Conservation (phyloP, 441 rosid genomes). For the Oxalis stricta region DNA sequence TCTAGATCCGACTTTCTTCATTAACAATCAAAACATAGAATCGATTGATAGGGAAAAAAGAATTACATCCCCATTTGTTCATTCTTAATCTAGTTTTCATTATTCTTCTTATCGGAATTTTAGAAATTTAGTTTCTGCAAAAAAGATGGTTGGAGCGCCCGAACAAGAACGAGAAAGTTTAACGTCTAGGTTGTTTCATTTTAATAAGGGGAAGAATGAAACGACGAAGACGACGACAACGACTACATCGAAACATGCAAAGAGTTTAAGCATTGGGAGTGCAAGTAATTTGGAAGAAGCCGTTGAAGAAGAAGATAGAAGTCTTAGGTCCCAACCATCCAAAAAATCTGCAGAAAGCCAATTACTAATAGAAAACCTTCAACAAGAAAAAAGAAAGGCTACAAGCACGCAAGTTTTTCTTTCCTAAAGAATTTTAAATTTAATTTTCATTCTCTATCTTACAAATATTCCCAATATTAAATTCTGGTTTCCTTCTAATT, state of each 20-base stretch:
- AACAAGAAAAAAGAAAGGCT: slow-evolving; percentile 26
- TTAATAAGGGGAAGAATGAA: slow-evolving; percentile 26
- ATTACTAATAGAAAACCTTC: slow-evolving; percentile 17
- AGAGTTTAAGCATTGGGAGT: slow-evolving; percentile 28
- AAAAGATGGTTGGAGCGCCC: slow-evolving; percentile 32
- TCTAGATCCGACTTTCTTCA: not conserved
- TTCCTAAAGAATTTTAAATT: not conserved
- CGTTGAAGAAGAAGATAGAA: slow-evolving; percentile 9
- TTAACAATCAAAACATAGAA: not conserved
- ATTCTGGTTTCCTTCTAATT: slow-evolving; percentile 7
- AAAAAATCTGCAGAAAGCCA: slow-evolving; percentile 3
- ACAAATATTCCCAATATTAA: too few relatives aligned
- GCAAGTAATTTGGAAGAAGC: slow-evolving; percentile 17
- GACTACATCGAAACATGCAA: slow-evolving; percentile 17
- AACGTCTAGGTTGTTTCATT: slow-evolving; percentile 33
- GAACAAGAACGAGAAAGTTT: slow-evolving; percentile 41
- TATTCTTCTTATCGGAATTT: not conserved
- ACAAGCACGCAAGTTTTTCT: slow-evolving; percentile 21
- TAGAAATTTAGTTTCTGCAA: not conserved
- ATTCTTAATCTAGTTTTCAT: not conserved
- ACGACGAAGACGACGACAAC: too few relatives aligned
- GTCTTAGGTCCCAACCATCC: slow-evolving; percentile 11
- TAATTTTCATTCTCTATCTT: too few relatives aligned
- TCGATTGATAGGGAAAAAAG: too few relatives aligned
- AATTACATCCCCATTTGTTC: not conserved